Conservation (phyloP, 1,284 basidiomycete genomes). For the Fomes fomentarius region DNA sequence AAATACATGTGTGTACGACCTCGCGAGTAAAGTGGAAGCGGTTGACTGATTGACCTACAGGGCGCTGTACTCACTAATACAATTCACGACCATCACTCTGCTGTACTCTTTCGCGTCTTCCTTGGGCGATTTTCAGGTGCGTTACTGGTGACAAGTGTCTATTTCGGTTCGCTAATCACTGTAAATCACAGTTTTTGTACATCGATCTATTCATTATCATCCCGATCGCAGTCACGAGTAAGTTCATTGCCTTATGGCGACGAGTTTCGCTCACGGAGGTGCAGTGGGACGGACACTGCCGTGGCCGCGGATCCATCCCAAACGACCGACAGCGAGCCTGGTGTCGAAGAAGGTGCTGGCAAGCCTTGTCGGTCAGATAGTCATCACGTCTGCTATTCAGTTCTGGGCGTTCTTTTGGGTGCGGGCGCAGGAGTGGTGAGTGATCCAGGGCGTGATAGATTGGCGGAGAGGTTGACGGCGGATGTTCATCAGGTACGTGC, state of each 20-base stretch:
- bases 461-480: constrained; percentile 6
- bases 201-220: constrained; percentile 99
- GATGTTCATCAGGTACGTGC: constrained; percentile 56
- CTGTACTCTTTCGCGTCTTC: constrained; percentile 97
- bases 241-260: constrained; percentile 34
- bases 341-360: constrained; percentile 96
- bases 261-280: constrained; percentile 18
- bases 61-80: constrained; percentile 90
- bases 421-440: constrained; percentile 80
- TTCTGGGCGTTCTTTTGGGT: constrained; percentile 92
- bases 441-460: background rate
- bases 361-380: constrained; percentile 92
- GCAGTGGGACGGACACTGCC: constrained; percentile 94
- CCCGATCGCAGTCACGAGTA: constrained; percentile 93
- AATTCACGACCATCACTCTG: constrained; percentile 88
- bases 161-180: constrained; percentile 7
- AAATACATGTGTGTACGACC: constrained; percentile 86
- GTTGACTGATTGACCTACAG: constrained; percentile 40
- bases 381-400: constrained; percentile 86
- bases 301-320: constrained; percentile 84
- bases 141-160: background rate
- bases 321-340: constrained; percentile 94
- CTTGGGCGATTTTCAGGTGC: constrained; percentile 93
- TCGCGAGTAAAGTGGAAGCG: background rate
- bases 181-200: constrained; percentile 79